Conservation (phyloP, 176 grass and related monocot species). For the Coix lacrymajobi region DNA sequence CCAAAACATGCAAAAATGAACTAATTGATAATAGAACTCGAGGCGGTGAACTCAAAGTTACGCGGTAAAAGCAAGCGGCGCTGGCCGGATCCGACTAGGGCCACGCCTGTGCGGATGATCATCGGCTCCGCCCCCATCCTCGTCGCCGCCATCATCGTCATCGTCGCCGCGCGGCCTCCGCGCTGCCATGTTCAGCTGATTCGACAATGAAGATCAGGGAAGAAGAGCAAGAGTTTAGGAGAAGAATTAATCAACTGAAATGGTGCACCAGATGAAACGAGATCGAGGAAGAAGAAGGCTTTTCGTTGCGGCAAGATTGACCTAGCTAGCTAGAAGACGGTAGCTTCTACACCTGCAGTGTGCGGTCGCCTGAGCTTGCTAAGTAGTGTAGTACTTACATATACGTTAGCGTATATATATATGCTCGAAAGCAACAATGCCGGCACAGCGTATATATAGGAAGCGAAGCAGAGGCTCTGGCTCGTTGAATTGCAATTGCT, state of each 20-base stretch:
- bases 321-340: background rate
- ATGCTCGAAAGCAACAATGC: background rate
- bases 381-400: too few relatives aligned
- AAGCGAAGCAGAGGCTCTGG: background rate
- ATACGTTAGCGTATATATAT: background rate
- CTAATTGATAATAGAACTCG: background rate
- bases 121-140: background rate
- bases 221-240: background rate
- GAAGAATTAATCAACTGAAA: background rate
- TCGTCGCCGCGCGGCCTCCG: background rate
- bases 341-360: background rate
- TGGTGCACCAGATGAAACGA: background rate
- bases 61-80: background rate
- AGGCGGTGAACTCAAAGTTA: background rate
- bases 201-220: background rate
- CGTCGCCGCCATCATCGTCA: background rate
- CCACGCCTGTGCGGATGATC: background rate
- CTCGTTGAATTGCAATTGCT: background rate
- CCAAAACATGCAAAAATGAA: background rate
- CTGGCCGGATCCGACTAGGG: background rate
- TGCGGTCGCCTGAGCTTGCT: background rate
- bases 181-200: background rate
- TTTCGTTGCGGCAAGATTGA: background rate
- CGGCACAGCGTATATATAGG: background rate
- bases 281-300: background rate